Evolutionary conservation across 2,329 filamentous ascomycete genomes (phyloP), one percentile per base, ranked within the genome.

Genomic region (Fusarium agapanthi): DNA sequence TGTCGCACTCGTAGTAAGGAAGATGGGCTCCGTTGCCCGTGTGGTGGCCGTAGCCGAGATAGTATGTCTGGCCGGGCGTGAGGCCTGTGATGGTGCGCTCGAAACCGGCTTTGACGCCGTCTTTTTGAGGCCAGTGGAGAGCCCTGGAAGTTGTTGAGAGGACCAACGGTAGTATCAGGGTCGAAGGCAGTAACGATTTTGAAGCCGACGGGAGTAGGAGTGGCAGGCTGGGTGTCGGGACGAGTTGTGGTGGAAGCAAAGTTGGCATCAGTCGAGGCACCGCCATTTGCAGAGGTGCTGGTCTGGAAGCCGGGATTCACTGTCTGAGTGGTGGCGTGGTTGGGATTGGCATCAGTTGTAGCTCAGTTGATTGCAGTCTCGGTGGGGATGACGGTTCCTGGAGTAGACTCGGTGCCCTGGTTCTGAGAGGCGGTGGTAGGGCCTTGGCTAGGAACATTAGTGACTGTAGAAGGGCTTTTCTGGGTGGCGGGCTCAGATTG

Each of bases 11-110:
- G 30, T 70, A 56, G 26, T 30, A 55, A 7, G 45, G 26, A 16
- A 59, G 43, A 20, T 57, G 32, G 0, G 40, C 26, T 2, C 65
- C 65, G 7, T 30, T n/a, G 40, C 45, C 65, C 3, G 41, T 22
- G 38, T 45, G 71, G 24, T 65, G 38, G 9, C 59, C 66, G 35
- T 66, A 73, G 26, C 65, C 54, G 20, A 59, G 30, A 7, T 40
- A 28, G 35, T 72, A 72, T 0, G 15, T 18, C 16, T 26, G 14
- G 6, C 34, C 37, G 7, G 54, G 28, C 2, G 15, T 32, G 22
- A 72, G 47, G n/a, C 16, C 32, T 1, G 15, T 30, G 26, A 70
- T 48, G 14, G 51, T 61, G 16, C 43, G 45, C n/a, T 45, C 43
- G 35, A 73, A 51, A 18, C 64, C 28, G 5, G 65, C 60, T 24